Evolutionary conservation across 495 filamentous ascomycete species (phyloP).

Genomic region (Xylaria scruposa): DNA sequence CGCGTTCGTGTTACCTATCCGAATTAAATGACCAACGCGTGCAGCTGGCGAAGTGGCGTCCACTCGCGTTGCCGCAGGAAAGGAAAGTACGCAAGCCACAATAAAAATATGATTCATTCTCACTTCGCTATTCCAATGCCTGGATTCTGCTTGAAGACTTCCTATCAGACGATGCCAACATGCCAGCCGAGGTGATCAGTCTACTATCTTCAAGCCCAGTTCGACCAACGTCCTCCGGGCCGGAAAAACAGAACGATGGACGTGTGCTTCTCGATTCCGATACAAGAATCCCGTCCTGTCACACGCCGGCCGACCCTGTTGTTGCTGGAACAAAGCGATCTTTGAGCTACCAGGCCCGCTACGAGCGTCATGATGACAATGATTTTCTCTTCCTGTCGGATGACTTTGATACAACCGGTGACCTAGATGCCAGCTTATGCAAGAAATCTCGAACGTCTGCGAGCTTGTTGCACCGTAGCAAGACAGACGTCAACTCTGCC

Average conservation of each 20-base stretch:
- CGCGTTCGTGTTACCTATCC: not conserved
- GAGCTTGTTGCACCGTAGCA: slow-evolving; percentile 15
- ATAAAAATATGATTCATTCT: not conserved
- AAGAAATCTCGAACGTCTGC: slow-evolving; percentile 32
- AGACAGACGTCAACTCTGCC: slow-evolving; percentile 20
- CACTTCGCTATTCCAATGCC: not conserved
- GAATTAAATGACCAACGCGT: not conserved
- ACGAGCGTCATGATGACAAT: slow-evolving; percentile 24
- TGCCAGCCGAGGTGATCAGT: slow-evolving; percentile 49
- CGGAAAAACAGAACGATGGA: slow-evolving; percentile 7
- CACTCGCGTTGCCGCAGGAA: not conserved
- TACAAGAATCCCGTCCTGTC: not conserved
- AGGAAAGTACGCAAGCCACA: not conserved
- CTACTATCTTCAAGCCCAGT: slow-evolving; percentile 43
- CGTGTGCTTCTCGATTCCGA: slow-evolving; percentile 18
- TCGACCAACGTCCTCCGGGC: slow-evolving; percentile 17
- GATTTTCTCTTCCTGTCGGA: slow-evolving; percentile 55
- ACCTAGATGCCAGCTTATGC: slow-evolving; percentile 34
- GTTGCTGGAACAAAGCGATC: slow-evolving; percentile 21
- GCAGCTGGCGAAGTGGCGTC: not conserved
- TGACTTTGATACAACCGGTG: slow-evolving; percentile 54
- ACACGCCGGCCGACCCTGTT: slow-evolving; percentile 4
- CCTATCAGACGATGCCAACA: slow-evolving; percentile 28
- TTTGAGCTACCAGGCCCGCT: slow-evolving; percentile 4
- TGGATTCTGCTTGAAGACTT: not conserved